Conservation (phyloP, 805 yeast genomes). For the Blastobotrys terrestris region DNA sequence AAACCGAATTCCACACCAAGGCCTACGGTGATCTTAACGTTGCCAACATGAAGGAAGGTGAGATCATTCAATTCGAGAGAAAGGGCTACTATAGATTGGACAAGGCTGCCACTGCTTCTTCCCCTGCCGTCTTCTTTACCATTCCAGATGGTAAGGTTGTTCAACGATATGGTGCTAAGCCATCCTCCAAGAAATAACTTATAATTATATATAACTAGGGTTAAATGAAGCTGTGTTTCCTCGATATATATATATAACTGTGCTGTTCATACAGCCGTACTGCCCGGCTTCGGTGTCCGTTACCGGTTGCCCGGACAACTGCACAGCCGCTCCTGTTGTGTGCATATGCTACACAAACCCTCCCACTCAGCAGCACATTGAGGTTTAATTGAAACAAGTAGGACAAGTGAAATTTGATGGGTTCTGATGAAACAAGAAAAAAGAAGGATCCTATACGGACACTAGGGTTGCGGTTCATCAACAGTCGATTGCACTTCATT, state of each 20-base stretch:
- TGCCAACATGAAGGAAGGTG: constrained; percentile 72
- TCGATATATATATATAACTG: too few relatives aligned
- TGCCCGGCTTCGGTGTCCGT: too few relatives aligned
- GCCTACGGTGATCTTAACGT: constrained; percentile 81
- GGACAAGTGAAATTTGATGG: neutral
- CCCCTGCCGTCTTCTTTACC: constrained; percentile 74
- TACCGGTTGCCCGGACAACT: neutral
- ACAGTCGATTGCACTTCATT: constrained; percentile 68
- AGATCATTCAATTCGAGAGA: constrained; percentile 90
- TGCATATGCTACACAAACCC: too few relatives aligned
- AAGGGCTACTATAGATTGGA: constrained; percentile 93
- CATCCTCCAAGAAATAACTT: neutral
- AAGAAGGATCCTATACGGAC: constrained; percentile 37
- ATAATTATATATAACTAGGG: too few relatives aligned
- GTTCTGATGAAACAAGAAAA: neutral
- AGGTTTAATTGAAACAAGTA: neutral
- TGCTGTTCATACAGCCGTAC: too few relatives aligned
- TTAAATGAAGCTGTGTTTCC: too few relatives aligned
- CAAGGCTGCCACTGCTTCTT: constrained; percentile 43
- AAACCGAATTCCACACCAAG: constrained; percentile 73
- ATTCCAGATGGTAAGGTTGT: constrained; percentile 93
- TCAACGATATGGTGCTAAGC: constrained; percentile 68
- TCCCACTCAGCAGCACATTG: neutral
- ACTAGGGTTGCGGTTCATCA: constrained; percentile 63
- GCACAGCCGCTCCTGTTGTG: constrained; percentile 1